Percentiles rank a stretch among this genome's conserved stretches.
These are phyloP conservation scores for Colletotrichum simmondsii DNA, from an alignment of 2,329 filamentous ascomycete genomes.

Conservation along the genomic window DNA sequence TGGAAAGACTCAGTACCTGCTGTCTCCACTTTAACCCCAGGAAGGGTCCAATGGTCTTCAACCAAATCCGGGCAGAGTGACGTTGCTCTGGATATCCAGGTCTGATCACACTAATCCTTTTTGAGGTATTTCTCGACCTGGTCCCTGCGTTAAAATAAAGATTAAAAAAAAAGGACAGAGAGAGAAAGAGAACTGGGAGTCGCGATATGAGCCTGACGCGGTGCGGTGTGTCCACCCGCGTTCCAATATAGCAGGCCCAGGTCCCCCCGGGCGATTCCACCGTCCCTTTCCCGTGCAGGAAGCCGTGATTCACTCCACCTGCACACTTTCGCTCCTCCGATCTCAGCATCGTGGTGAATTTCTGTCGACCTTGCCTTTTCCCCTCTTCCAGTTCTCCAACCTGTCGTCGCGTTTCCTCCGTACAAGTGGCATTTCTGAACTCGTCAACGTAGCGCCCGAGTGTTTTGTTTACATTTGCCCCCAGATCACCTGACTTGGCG, in stretches of 20 bases:
- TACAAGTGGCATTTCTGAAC: background rate
- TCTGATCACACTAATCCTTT: constrained; percentile 7
- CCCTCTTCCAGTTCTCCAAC: background rate
- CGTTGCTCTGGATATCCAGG: constrained; percentile 31
- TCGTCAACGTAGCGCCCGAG: background rate
- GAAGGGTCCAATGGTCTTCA: constrained; percentile 24
- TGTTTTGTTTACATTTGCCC: constrained; percentile 34
- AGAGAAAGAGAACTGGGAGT: background rate
- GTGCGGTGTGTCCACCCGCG: constrained; percentile 25
- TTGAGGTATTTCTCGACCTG: background rate
- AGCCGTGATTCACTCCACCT: constrained; percentile 32
- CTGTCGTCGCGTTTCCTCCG: background rate
- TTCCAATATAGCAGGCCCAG: constrained; percentile 33
- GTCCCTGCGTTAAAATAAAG: background rate
- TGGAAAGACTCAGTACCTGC: background rate
- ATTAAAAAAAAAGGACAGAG: constrained; percentile 16
- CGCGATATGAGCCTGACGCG: constrained; percentile 32
- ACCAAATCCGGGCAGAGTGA: constrained; percentile 7
- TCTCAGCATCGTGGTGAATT: constrained; percentile 23
- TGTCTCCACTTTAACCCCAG: background rate
- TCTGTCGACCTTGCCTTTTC: background rate
- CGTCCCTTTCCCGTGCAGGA: constrained; percentile 33
- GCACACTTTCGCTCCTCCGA: constrained; percentile 26
- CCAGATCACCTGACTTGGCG: constrained; percentile 33
- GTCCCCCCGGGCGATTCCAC: constrained; percentile 21